Conservation (phyloP, 495 filamentous ascomycete genomes). For the Xylaria venustula region DNA sequence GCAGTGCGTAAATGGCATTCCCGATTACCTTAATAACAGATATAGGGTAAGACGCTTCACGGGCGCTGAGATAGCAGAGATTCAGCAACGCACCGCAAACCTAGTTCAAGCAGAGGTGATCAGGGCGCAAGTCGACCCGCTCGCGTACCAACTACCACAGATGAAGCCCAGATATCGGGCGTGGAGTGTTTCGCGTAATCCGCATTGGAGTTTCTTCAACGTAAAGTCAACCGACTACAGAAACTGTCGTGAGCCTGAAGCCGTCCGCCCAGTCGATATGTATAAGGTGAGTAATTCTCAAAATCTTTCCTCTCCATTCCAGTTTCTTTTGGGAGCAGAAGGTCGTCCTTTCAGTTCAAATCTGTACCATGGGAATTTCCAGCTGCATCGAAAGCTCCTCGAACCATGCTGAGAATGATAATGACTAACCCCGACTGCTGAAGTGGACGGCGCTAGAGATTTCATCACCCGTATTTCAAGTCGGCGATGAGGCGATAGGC, state of each 20-base stretch:
- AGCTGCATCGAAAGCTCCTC: too few relatives aligned
- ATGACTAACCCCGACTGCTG: too few relatives aligned
- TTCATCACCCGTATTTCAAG: neutral
- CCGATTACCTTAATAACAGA: too few relatives aligned
- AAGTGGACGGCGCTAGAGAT: neutral
- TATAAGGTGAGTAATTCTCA: too few relatives aligned
- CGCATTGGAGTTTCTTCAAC: neutral
- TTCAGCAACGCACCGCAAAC: neutral
- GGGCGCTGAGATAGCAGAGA: neutral
- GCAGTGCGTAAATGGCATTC: too few relatives aligned
- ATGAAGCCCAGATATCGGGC: neutral
- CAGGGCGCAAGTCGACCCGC: neutral
- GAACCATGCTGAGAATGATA: too few relatives aligned
- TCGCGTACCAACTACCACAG: too few relatives aligned
- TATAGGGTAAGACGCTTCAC: too few relatives aligned
- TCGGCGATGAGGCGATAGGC: constrained; percentile 6
- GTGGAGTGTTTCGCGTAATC: neutral
- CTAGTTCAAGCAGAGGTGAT: neutral
- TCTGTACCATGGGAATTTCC: too few relatives aligned
- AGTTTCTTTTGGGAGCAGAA: too few relatives aligned
- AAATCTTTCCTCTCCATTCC: too few relatives aligned
- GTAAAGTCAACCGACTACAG: neutral
- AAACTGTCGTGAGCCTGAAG: neutral
- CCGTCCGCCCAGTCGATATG: neutral
- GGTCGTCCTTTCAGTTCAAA: too few relatives aligned